Conservation (phyloP, 23 red algal species). For the Agarophyton chilense region DNA sequence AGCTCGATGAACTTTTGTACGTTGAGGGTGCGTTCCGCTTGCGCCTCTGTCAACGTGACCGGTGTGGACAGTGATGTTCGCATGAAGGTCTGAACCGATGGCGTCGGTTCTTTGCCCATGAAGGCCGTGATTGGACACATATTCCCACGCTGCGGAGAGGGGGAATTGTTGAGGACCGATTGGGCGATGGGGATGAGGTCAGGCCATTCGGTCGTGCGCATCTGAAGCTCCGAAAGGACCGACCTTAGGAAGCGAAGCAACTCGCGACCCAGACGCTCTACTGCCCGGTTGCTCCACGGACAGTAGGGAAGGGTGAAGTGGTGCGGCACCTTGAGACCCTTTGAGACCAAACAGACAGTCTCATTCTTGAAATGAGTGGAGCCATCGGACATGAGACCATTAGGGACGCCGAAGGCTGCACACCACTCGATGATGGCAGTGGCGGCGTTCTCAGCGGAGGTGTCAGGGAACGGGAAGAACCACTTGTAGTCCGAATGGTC, state of each 20-base stretch:
- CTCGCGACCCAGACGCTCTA: background rate
- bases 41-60: slow-evolving; percentile 24
- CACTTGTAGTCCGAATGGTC: slow-evolving; percentile 49
- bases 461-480: slow-evolving; percentile 16
- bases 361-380: slow-evolving; percentile 55
- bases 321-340: slow-evolving; percentile 26
- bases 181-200: slow-evolving; percentile 21
- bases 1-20: slow-evolving; percentile 11
- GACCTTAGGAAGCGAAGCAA: background rate
- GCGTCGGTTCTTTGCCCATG: slow-evolving; percentile 2
- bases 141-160: slow-evolving; percentile 21
- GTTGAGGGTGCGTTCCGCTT: slow-evolving; percentile 9
- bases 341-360: background rate
- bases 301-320: slow-evolving; percentile 54
- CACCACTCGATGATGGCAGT: slow-evolving; percentile 18
- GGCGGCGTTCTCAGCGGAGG: slow-evolving; percentile 34
- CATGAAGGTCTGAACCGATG: slow-evolving; percentile 20
- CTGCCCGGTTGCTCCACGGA: background rate
- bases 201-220: slow-evolving; percentile 10
- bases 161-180: slow-evolving; percentile 39
- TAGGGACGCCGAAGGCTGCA: slow-evolving; percentile 26
- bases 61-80: background rate
- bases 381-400: slow-evolving; percentile 19
- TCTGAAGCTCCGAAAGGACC: slow-evolving; percentile 16
- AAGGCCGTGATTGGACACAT: slow-evolving; percentile 33